Evolutionary conservation across 2,329 filamentous ascomycete species (phyloP).

Genomic region (Alternaria sp.): DNA sequence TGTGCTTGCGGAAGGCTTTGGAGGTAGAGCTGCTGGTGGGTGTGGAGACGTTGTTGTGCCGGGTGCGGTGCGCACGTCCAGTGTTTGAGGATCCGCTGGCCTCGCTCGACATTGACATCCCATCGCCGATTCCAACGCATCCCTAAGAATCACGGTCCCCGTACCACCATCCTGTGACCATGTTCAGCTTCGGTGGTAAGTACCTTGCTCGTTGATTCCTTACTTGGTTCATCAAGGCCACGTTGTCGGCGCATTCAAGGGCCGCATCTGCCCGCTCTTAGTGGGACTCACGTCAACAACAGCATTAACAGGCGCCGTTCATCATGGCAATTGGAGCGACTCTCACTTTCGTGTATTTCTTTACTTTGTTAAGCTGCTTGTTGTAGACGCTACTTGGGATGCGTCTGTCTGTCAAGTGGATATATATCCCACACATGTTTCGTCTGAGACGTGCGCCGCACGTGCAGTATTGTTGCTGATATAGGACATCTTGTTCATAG

Average conservation of each 20-base stretch:
- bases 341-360: background rate
- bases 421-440: conserved; percentile 39
- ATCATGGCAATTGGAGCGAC: background rate
- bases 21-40: conserved; percentile 2
- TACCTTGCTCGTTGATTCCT: conserved; percentile 16
- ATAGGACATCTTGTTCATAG: conserved; percentile 33
- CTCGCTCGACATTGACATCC: conserved; percentile 8
- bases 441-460: conserved; percentile 32
- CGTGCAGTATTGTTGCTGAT: conserved; percentile 42
- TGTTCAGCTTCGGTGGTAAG: conserved; percentile 52
- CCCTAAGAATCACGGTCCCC: conserved; percentile 1
- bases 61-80: conserved; percentile 24
- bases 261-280: conserved; percentile 4
- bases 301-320: background rate
- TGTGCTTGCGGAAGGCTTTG: conserved; percentile 1
- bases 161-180: conserved; percentile 21
- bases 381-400: conserved; percentile 19
- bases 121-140: conserved; percentile 10
- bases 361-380: conserved; percentile 3
- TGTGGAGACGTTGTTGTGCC: conserved; percentile 19
- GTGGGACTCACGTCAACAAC: background rate
- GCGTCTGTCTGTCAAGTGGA: conserved; percentile 25
- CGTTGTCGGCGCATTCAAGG: conserved; percentile 2
- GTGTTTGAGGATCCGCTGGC: conserved; percentile 15
- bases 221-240: background rate